Percentiles rank a stretch among this genome's conserved stretches.
Conservation (phyloP, 495 filamentous ascomycete species). For the Trichoderma orchidacearum region DNA sequence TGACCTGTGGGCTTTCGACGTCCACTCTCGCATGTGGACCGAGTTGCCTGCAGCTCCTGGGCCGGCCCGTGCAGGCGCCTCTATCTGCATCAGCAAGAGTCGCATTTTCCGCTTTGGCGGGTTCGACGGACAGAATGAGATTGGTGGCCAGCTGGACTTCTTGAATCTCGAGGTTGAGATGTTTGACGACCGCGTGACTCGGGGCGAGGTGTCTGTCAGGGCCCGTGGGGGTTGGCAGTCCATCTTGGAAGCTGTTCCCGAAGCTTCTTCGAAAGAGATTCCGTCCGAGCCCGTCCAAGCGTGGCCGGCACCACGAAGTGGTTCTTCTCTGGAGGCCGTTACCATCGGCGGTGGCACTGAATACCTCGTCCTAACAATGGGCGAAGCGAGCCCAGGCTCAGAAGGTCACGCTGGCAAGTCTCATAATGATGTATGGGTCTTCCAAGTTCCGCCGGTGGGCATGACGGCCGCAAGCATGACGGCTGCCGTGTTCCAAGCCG, state of each 20-base stretch:
- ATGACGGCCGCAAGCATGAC: conserved; percentile 36
- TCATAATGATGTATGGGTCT: conserved; percentile 61
- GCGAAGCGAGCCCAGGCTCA: conserved; percentile 47
- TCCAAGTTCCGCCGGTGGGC: conserved; percentile 41
- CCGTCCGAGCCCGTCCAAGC: conserved; percentile 11
- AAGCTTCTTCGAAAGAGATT: conserved; percentile 8
- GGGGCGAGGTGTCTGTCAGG: conserved; percentile 21
- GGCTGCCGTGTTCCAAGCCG: conserved; percentile 37
- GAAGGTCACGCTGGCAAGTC: conserved; percentile 58
- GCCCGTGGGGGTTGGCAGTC: conserved; percentile 25
- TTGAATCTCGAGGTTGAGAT: conserved; percentile 32
- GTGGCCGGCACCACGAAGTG: conserved; percentile 30
- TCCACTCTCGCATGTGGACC: conserved; percentile 44
- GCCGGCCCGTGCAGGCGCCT: conserved; percentile 45
- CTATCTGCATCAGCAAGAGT: conserved; percentile 40
- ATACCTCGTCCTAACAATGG: conserved; percentile 53
- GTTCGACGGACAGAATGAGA: conserved; percentile 49
- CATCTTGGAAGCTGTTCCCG: conserved; percentile 11
- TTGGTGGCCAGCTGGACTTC: conserved; percentile 53
- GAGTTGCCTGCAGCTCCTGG: conserved; percentile 47
- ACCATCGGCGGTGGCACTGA: conserved; percentile 37
- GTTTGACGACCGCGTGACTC: conserved; percentile 31
- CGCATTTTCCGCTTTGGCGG: conserved; percentile 62
- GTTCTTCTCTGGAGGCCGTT: conserved; percentile 30
- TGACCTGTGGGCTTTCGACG: conserved; percentile 63